These are phyloP conservation scores for Didymella exigua DNA, from an alignment of 2,329 filamentous ascomycete genomes.

Conservation along the genomic window DNA sequence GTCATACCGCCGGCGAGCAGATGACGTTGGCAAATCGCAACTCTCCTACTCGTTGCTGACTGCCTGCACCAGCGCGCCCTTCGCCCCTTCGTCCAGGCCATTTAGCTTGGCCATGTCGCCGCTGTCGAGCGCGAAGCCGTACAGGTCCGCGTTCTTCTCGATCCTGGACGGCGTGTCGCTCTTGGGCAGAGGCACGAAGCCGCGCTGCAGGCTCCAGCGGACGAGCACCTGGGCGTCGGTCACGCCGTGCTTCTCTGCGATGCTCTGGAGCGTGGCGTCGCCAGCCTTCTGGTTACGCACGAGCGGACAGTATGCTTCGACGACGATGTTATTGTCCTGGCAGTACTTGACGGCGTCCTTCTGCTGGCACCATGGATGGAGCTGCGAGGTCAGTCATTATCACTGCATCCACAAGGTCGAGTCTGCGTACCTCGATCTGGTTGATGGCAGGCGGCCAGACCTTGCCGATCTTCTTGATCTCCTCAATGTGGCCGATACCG, in stretches of 20 bases:
- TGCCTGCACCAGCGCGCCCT: conserved; percentile 45
- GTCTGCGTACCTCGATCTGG: conserved; percentile 68
- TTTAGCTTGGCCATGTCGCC: conserved; percentile 45
- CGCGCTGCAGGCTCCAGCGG: conserved; percentile 82
- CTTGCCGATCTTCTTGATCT: conserved; percentile 69
- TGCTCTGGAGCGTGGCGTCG: conserved; percentile 66
- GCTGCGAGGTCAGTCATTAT: conserved; percentile 50
- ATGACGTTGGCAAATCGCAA: background rate
- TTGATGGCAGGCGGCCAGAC: conserved; percentile 74
- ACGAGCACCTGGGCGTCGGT: conserved; percentile 78
- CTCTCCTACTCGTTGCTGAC: conserved; percentile 8
- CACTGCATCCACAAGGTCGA: background rate
- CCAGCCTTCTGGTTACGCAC: conserved; percentile 74
- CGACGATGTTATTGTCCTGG: conserved; percentile 62
- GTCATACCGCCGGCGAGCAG: background rate
- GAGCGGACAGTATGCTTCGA: conserved; percentile 70
- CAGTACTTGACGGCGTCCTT: conserved; percentile 64
- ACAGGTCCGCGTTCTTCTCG: conserved; percentile 45
- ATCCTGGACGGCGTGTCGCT: conserved; percentile 47
- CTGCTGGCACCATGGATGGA: conserved; percentile 76
- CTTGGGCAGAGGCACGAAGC: conserved; percentile 48
- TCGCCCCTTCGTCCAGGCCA: conserved; percentile 40
- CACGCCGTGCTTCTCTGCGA: conserved; percentile 75
- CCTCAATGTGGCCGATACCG: conserved; percentile 69
- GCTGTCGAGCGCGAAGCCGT: conserved; percentile 43